Evolutionary conservation across 75 land plant species (phyloP).

Genomic region (Pinus taeda): DNA sequence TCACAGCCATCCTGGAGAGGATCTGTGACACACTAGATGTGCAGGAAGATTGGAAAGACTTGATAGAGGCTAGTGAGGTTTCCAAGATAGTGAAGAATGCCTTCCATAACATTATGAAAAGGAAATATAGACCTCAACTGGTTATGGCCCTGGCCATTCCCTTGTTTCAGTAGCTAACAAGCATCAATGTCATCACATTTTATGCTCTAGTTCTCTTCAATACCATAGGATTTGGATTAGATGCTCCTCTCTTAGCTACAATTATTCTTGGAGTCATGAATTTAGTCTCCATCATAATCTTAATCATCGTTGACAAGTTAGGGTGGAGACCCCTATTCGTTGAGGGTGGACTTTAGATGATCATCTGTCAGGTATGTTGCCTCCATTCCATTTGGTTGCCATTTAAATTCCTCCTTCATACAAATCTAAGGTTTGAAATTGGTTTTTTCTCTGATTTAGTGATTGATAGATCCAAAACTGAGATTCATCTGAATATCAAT

Average conservation of each 20-base stretch:
- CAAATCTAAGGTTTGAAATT: too few relatives aligned
- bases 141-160: slow-evolving; percentile 51
- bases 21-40: slow-evolving; percentile 61
- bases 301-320: slow-evolving; percentile 32
- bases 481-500: too few relatives aligned
- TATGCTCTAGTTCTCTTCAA: slow-evolving; percentile 59
- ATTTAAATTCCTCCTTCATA: too few relatives aligned
- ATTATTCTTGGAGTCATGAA: slow-evolving; percentile 58
- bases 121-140: slow-evolving; percentile 56
- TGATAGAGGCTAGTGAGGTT: slow-evolving; percentile 57
- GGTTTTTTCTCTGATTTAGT: too few relatives aligned
- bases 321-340: slow-evolving; percentile 46
- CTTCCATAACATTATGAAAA: slow-evolving; percentile 44
- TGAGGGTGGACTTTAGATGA: slow-evolving; percentile 56
- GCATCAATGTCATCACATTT: slow-evolving; percentile 60
- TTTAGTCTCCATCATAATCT: slow-evolving; percentile 50
- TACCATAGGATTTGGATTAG: slow-evolving; percentile 44
- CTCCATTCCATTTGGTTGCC: too few relatives aligned
- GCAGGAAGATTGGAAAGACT: slow-evolving; percentile 51
- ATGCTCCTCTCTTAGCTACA: slow-evolving; percentile 40
- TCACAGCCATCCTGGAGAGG: slow-evolving; percentile 24
- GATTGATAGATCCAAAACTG: too few relatives aligned
- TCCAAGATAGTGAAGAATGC: slow-evolving; percentile 52
- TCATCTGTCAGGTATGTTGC: slow-evolving; percentile 41
- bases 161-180: slow-evolving; percentile 51